phyloP scores from a whole-genome alignment of 129 eudicot genomes.

The Chrysanthemum seticuspe region DNA sequence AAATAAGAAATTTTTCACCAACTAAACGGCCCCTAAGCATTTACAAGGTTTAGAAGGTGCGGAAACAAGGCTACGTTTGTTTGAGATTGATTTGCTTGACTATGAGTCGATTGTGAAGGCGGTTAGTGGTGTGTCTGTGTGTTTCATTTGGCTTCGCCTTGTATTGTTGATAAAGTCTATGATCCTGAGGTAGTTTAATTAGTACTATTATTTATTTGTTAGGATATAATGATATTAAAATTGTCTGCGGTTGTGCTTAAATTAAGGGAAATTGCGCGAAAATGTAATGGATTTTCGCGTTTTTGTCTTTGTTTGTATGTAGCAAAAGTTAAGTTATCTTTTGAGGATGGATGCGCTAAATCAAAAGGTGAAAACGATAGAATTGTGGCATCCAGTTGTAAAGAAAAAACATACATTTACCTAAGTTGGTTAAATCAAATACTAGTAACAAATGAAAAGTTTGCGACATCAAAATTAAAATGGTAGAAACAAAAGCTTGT shows the following conservation, averaged over 20 bases:
- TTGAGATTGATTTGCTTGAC: conserved; percentile 78
- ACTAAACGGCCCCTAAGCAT: too few relatives aligned
- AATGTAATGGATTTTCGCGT: too few relatives aligned
- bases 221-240: not conserved
- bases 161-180: conserved; percentile 59
- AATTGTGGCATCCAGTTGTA: too few relatives aligned
- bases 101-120: conserved; percentile 77
- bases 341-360: not conserved
- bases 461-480: too few relatives aligned
- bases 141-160: conserved; percentile 89
- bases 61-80: conserved; percentile 70
- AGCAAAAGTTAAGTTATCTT: not conserved
- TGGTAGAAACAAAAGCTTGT: too few relatives aligned
- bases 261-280: not conserved
- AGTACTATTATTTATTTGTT: not conserved
- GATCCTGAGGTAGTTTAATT: conserved; percentile 65
- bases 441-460: too few relatives aligned
- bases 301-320: not conserved
- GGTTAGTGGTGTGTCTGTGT: conserved; percentile 62
- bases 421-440: too few relatives aligned
- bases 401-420: too few relatives aligned
- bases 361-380: too few relatives aligned
- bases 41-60: conserved; percentile 70
- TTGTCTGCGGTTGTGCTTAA: not conserved
- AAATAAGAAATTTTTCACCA: too few relatives aligned